Evolutionary conservation across 1,139 yeast genomes (phyloP), one percentile per base, ranked within the genome.

Genomic region (Yamadazyma sp.): DNA sequence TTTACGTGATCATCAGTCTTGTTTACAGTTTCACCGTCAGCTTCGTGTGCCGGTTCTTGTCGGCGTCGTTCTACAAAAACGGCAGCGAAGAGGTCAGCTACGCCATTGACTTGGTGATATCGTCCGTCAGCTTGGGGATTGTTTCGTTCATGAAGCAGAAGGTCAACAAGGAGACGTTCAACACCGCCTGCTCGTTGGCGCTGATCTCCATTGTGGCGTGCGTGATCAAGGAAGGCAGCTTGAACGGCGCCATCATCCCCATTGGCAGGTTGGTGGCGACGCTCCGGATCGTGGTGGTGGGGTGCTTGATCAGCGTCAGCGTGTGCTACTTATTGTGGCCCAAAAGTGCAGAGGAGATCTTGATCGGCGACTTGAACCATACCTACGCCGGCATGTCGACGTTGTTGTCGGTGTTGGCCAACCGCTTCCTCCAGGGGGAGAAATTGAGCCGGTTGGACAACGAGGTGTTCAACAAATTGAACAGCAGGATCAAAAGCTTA

Each of bases 161-260:
- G 46, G 77, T 85, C 38, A 76, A 77, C 47, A 79, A 77, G 51
- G 85, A 79, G 25, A 82, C 87, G 0, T 86, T 86, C 57, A 85
- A 84, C 50, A 86, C 92, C 12, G 92, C 95, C 0, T 83, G 94
- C 52, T 80, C 89, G 0, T 65, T 87, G 39, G 88, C 94, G 0
- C 80, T 87, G 14, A 84, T 87, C 39, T 76, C 86, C 8, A 65
- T 86, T 33, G 81, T 86, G 10, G 75, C 89, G 0, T 81, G 87
- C 46, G 72, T 87, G 32, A 78, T 86, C n/a, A 82, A 83, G 51
- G 95, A 87, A 54, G 92, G 91, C 10, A 76, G 85, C 34, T 62
- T 77, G 34, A 84, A 84, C 52, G 72, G 80, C 0, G 81, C 83
- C 9, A 58, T 58, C 12, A 69, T 86, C n/a, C 86, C 91, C 0